Percentiles rank a stretch among this genome's conserved stretches.
Evolutionary conservation across 768 basidiomycete genomes (phyloP).

Genomic region (Amanita fuliginea): DNA sequence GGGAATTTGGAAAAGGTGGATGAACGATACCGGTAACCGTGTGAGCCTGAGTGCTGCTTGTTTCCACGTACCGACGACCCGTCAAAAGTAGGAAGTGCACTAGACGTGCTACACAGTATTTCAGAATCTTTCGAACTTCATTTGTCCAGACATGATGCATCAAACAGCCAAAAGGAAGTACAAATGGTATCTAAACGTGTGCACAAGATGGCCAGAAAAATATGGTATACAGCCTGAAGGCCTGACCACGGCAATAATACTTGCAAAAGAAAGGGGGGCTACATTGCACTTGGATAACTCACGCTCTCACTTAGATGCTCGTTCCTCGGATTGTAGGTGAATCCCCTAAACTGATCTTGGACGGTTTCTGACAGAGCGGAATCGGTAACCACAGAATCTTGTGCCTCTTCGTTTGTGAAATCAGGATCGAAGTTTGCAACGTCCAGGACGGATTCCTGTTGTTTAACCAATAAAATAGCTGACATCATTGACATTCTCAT

Average conservation of each 20-base stretch:
- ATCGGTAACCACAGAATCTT: conserved; percentile 93
- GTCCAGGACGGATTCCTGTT: conserved; percentile 81
- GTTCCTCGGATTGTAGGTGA: conserved; percentile 81
- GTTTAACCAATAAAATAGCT: conserved; percentile 1
- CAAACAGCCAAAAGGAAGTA: too few relatives aligned
- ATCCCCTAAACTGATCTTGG: conserved; percentile 90
- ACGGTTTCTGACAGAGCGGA: conserved; percentile 91
- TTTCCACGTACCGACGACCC: background rate
- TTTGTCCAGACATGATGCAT: too few relatives aligned
- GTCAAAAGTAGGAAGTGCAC: too few relatives aligned
- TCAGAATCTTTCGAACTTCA: too few relatives aligned
- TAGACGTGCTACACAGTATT: too few relatives aligned
- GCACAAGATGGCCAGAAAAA: background rate
- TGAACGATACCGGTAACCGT: background rate
- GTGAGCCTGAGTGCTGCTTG: background rate
- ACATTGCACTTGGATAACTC: conserved; percentile 44
- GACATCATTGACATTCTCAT: background rate
- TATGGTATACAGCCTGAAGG: background rate
- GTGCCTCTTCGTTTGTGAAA: conserved; percentile 91
- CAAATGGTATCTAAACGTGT: background rate
- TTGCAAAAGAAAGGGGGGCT: background rate
- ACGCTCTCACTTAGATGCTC: conserved; percentile 81
- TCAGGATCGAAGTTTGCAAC: conserved; percentile 97
- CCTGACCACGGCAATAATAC: background rate
- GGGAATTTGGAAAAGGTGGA: conserved; percentile 16